Percentiles rank a stretch among this genome's conserved stretches.
These are phyloP conservation scores for Acer campestre DNA, from an alignment of 345 rosid genomes.

Conservation along the genomic window DNA sequence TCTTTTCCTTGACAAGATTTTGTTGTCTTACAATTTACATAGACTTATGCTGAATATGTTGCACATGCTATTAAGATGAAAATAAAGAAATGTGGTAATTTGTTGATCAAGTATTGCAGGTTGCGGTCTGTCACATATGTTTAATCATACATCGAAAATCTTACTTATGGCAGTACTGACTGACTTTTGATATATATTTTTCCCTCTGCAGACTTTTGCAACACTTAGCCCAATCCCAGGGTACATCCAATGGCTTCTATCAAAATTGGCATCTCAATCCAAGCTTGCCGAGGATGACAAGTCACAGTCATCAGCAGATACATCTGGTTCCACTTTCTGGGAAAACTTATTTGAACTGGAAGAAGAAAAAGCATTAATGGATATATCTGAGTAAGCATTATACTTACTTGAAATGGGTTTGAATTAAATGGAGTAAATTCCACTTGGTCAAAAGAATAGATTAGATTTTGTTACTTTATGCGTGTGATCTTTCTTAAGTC, in stretches of 20 bases:
- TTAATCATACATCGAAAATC: neutral
- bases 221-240: conserved; percentile 96
- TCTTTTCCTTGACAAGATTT: neutral
- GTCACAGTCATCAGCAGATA: conserved; percentile 36
- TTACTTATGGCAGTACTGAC: conserved; percentile 7
- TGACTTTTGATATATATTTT: conserved; percentile 17
- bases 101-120: neutral
- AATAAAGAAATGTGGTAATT: neutral
- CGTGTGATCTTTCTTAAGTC: neutral
- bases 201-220: conserved; percentile 64
- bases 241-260: conserved; percentile 80
- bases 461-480: neutral
- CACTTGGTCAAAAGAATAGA: neutral
- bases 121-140: neutral
- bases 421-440: neutral
- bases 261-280: conserved; percentile 83
- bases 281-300: conserved; percentile 53
- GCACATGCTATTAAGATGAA: neutral
- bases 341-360: conserved; percentile 80
- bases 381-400: conserved; percentile 52
- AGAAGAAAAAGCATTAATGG: conserved; percentile 78
- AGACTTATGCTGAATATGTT: neutral
- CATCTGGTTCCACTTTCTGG: conserved; percentile 53
- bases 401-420: neutral
- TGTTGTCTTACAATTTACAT: neutral